These are phyloP conservation scores for Epichloe brachyelytri DNA, from an alignment of 2,329 filamentous ascomycete species.

Conservation along the genomic window DNA sequence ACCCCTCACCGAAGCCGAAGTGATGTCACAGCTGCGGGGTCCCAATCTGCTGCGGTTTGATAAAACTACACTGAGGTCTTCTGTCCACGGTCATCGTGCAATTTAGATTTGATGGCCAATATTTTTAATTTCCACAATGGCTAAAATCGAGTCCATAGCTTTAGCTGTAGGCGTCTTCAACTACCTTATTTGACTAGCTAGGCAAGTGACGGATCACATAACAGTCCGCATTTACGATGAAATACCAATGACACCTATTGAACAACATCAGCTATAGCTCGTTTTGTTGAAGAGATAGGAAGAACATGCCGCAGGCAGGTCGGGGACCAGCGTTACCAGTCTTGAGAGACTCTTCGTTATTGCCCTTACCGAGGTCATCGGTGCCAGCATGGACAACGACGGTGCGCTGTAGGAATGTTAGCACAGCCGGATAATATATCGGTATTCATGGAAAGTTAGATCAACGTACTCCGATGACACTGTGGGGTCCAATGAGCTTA, in stretches of 20 bases:
- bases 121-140: not conserved
- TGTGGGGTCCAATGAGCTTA: conserved; percentile 94
- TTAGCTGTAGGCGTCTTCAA: too few relatives aligned
- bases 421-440: not conserved
- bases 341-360: conserved; percentile 90
- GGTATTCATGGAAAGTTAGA: not conserved
- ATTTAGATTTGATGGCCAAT: not conserved
- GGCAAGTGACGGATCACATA: not conserved
- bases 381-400: conserved; percentile 91
- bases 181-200: too few relatives aligned
- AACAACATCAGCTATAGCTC: conserved; percentile 7
- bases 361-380: conserved; percentile 91
- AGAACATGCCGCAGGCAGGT: conserved; percentile 76
- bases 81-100: not conserved
- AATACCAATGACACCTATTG: conserved; percentile 74
- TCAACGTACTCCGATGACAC: conserved; percentile 73
- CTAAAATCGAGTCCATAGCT: not conserved
- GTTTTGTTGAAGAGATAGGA: not conserved
- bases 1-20: not conserved
- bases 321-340: conserved; percentile 90
- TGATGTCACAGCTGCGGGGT: not conserved
- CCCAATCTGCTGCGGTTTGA: not conserved
- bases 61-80: not conserved
- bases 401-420: conserved; percentile 53
- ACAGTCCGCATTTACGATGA: conserved; percentile 42